phyloP scores from a whole-genome alignment of 768 basidiomycete species.

The Leccinum arenicola region DNA sequence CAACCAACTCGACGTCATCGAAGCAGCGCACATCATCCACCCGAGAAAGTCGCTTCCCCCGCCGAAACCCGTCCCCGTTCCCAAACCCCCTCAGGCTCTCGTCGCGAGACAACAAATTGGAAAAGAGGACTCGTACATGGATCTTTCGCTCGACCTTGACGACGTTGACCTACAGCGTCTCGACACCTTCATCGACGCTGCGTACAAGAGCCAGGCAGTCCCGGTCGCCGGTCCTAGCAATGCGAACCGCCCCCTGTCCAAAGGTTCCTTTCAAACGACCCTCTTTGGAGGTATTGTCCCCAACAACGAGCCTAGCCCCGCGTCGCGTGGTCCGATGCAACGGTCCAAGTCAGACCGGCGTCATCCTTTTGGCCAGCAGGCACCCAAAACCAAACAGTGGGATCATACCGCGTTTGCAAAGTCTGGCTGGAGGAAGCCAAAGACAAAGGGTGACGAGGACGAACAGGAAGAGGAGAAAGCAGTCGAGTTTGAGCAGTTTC shows the following conservation, averaged over 20 bases:
- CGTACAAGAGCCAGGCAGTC: conserved; percentile 39
- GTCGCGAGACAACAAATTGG: conserved; percentile 14
- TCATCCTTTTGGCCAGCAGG: conserved; percentile 50
- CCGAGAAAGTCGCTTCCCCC: conserved; percentile 3
- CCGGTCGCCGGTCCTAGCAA: conserved; percentile 41
- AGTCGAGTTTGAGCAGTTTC: conserved; percentile 80
- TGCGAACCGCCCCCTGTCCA: conserved; percentile 27
- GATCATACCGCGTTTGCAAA: conserved; percentile 87
- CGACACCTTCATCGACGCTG: conserved; percentile 50
- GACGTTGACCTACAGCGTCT: conserved; percentile 51
- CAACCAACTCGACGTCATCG: conserved; percentile 65
- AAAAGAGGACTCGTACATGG: conserved; percentile 47
- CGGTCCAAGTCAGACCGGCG: conserved; percentile 41
- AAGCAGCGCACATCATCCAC: conserved; percentile 47
- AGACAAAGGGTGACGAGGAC: conserved; percentile 53
- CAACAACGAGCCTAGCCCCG: conserved; percentile 24
- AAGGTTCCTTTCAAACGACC: conserved; percentile 57
- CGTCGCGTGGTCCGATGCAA: conserved; percentile 36
- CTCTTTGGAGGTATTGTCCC: conserved; percentile 61
- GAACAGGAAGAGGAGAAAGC: conserved; percentile 53
- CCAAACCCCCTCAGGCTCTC: conserved; percentile 14
- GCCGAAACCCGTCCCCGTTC: conserved; percentile 31
- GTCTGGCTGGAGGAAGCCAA: conserved; percentile 60
- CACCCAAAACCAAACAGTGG: conserved; percentile 80
- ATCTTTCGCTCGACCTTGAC: conserved; percentile 56